A percentile compares a stretch with the other conserved stretches of the same genome.
These are phyloP conservation scores for Pelargonium nanum DNA, from an alignment of 345 rosid species.

Conservation along the genomic window DNA sequence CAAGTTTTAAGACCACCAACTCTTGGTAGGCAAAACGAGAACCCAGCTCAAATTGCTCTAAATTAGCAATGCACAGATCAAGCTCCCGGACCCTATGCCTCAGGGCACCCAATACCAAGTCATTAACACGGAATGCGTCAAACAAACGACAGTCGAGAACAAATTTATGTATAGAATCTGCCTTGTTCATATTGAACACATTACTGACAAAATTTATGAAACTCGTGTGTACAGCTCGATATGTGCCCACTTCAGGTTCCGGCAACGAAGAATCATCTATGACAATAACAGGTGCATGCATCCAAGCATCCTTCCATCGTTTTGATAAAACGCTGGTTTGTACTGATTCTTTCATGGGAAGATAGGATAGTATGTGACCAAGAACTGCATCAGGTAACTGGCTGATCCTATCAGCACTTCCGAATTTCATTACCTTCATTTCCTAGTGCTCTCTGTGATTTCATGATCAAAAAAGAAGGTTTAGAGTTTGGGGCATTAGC, in stretches of 20 bases:
- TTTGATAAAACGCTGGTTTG: not conserved
- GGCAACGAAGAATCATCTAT: not conserved
- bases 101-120: not conserved
- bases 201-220: not conserved
- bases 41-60: not conserved
- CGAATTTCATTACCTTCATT: too few relatives aligned
- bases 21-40: not conserved
- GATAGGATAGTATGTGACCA: not conserved
- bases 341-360: not conserved
- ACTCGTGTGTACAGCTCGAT: not conserved
- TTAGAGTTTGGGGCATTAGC: too few relatives aligned
- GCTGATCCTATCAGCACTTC: not conserved
- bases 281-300: not conserved
- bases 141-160: not conserved
- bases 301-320: not conserved
- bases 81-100: not conserved
- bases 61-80: not conserved
- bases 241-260: not conserved
- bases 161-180: not conserved
- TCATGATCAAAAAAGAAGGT: too few relatives aligned
- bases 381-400: not conserved
- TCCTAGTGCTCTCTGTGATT: too few relatives aligned
- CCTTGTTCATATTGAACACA: not conserved
- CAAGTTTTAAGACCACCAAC: not conserved
- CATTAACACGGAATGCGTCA: not conserved